Evolutionary conservation across 345 rosid genomes (phyloP).

Genomic region (Acer saccharum): DNA sequence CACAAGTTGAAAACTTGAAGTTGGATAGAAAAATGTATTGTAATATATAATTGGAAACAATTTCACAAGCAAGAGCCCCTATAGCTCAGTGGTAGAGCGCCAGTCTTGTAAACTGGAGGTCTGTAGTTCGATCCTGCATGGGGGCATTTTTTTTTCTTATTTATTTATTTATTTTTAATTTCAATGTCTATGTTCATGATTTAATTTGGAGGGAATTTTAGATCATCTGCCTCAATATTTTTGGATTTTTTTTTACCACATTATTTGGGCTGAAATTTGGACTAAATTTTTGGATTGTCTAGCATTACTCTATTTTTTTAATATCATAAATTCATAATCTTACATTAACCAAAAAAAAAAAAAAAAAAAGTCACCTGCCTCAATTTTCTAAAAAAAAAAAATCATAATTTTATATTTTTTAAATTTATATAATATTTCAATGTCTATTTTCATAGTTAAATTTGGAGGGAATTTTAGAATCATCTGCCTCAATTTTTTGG

Average conservation of each 20-base stretch:
- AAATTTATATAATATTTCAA: neutral
- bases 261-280: too few species aligned
- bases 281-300: too few species aligned
- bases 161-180: neutral
- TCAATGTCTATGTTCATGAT: neutral
- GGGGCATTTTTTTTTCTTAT: slow-evolving; percentile 38
- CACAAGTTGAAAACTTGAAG: too few species aligned
- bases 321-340: too few species aligned
- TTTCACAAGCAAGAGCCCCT: slow-evolving; percentile 31
- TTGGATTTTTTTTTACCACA: neutral
- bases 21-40: too few species aligned
- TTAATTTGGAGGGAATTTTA: neutral
- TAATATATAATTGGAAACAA: neutral
- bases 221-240: neutral
- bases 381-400: too few species aligned
- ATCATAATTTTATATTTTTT: neutral
- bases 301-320: too few species aligned
- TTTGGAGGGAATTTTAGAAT: neutral
- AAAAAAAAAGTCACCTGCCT: too few species aligned
- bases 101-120: slow-evolving; percentile 86
- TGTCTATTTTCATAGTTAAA: neutral
- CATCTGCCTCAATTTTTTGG: neutral
- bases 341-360: too few species aligned
- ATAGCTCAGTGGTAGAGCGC: slow-evolving; percentile 89
- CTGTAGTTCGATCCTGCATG: slow-evolving; percentile 82